Percentiles rank a stretch among this genome's conserved stretches.
Conservation (phyloP, 1,139 yeast genomes). For the Kurtzmaniella quercitrusa region DNA sequence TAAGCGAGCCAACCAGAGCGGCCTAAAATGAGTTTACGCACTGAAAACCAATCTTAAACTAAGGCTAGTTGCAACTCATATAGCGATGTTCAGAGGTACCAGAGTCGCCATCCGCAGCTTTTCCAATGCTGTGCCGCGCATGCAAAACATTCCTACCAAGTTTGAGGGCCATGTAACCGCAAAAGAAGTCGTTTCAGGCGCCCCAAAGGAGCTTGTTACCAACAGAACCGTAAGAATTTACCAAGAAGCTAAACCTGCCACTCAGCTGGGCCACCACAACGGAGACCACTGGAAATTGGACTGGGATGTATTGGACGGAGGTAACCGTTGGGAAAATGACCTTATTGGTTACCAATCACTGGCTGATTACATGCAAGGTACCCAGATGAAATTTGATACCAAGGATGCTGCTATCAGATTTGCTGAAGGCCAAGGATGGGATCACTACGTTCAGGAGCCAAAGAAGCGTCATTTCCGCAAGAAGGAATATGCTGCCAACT, state of each 20-base stretch:
- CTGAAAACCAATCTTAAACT: neutral
- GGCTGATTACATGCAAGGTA: conserved; percentile 84
- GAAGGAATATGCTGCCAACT: conserved; percentile 74
- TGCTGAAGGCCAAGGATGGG: conserved; percentile 87
- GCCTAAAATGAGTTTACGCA: neutral
- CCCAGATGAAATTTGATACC: conserved; percentile 70
- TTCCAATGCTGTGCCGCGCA: conserved; percentile 1
- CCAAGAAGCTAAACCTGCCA: conserved; percentile 76
- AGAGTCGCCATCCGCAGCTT: conserved; percentile 2
- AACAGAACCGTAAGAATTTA: conserved; percentile 73
- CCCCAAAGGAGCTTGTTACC: conserved; percentile 62
- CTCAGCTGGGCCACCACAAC: conserved; percentile 66
- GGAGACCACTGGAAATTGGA: conserved; percentile 69
- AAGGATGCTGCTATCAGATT: conserved; percentile 76
- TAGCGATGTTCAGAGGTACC: conserved; percentile 3
- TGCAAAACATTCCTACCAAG: conserved; percentile 3
- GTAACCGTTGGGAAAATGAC: conserved; percentile 88
- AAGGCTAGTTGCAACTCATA: neutral
- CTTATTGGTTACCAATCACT: conserved; percentile 82
- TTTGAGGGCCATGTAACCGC: conserved; percentile 13
- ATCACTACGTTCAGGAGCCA: conserved; percentile 79
- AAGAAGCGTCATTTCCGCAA: conserved; percentile 67
- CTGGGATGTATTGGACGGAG: conserved; percentile 78
- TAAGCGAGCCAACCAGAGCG: conserved; percentile 1
- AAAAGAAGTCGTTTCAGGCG: conserved; percentile 74